Base-by-base conservation (phyloP, 345 rosid species). In the Bretschneidera sinensis region DNA sequence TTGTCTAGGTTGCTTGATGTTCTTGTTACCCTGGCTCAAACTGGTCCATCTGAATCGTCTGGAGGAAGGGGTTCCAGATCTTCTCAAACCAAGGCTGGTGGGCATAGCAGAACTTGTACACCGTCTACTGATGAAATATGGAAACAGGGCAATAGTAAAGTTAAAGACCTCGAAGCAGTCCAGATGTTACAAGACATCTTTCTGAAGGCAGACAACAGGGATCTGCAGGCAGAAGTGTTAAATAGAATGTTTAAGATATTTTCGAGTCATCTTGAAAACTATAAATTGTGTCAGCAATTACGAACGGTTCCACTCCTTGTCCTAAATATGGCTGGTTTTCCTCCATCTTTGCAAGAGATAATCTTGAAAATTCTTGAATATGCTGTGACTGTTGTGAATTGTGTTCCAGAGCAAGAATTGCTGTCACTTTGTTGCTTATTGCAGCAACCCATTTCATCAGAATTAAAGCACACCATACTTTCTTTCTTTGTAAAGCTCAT, bases 141-240 rank as follows among this genome's bases (percentile, higher is more conserved):
- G 92, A 97, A 86, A 51, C 79, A 79, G 71, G 96, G 81, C 59
- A 86, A 76, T 71, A 70, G 65, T 73, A 88, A 88, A 80, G 91
- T 95, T 60, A 95, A 91, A 78, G 99, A 95, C 83, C 94, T 95
- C 75, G 97, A 95, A 77, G 99, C 99, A 59, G 91, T 95, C 64
- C 99, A 91, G 78, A 85, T 95, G 91, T 78, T 95, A 76, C 99
- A 88, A 68, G 96, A 95, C 75, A 86, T 95, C 53, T 89, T 91
- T 69, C 91, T 95, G 57, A 95, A 95, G 82, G 99, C 97, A 51
- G 82, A 82, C 67, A 82, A 71, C 72, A 76, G 73, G 65, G 88
- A 81, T 68, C 77, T 95, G 60, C 99, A 88, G 89, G 95, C 90
- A 56, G 99, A 95, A 86, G 97, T 95, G 58, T 75, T 95, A 69